Base-by-base conservation (phyloP, 305 asterid genomes). In the Rubia peregrina region DNA sequence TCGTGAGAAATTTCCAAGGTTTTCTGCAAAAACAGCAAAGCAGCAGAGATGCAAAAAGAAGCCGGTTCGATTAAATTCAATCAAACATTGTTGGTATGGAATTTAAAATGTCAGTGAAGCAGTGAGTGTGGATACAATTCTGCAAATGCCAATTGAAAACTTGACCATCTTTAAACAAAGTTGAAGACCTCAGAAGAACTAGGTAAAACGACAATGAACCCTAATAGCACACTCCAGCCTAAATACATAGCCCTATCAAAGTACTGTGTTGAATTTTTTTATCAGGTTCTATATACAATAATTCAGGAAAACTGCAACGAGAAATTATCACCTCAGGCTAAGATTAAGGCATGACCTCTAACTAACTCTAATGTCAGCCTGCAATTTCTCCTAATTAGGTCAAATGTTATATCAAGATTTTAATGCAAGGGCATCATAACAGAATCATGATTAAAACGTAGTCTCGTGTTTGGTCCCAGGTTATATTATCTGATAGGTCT, bases 1-100 rank as follows among this genome's bases (percentile, higher is more conserved):
- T 87, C 91, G 73, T 81, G 82, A 49, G 86, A 85, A 14, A 74
- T 70, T 65, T 77, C 87, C 79, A 90, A 73, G 51, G 87, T 85
- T 86, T 85, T 87, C 96, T 92, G 95, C 83, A 78, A n/a, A 42
- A 48, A 60, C 14, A 76, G 43, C 16, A 73, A 46, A 67, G 13
- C 24, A 40, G 53, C 21, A 63, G 48, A 63, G 48, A 55, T 11
- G 24, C 41, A 19, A 40, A n/a, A n/a, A 26, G 55, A 10, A 55
- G 10, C 7, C 48, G 36, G 63, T 24, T 71, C 10, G 51, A 30
- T 59, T 51, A 5, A 53, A 30, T 46, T 26, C 17, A 26, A 46
- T 26, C 19, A 19, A 3, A 41, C 3, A 13, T 21, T 67, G 4
- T 57, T 30, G 16, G n/a, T 38, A 41, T 33, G 14, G 41, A 60